These are phyloP conservation scores for Cryptococcus deneoformans DNA, from an alignment of 1,284 basidiomycete genomes.

Conservation along the genomic window DNA sequence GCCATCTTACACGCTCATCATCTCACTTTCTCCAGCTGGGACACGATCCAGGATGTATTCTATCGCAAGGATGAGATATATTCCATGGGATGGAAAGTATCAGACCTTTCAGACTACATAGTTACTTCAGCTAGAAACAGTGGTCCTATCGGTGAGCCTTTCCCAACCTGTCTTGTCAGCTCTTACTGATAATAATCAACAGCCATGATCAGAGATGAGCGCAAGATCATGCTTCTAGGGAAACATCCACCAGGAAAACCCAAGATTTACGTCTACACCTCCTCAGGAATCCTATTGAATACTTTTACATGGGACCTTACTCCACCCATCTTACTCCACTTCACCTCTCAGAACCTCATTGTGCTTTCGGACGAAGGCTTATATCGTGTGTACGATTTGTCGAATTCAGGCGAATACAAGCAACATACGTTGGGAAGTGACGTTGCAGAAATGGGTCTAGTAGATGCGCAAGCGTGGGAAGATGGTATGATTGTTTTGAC, in stretches of 20 bases:
- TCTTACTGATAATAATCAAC: background rate
- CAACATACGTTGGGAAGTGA: constrained; percentile 82
- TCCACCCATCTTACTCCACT: constrained; percentile 38
- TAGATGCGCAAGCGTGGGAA: constrained; percentile 81
- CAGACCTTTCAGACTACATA: constrained; percentile 74
- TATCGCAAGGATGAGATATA: constrained; percentile 75
- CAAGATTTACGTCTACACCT: constrained; percentile 54
- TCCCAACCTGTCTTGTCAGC: background rate
- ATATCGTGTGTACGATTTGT: constrained; percentile 83
- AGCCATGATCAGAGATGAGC: constrained; percentile 85
- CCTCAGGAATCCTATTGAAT: constrained; percentile 45
- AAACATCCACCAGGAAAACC: constrained; percentile 66
- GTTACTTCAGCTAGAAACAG: constrained; percentile 80
- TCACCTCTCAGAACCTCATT: constrained; percentile 57
- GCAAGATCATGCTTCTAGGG: constrained; percentile 73
- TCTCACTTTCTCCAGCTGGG: constrained; percentile 38
- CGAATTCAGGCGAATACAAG: constrained; percentile 68
- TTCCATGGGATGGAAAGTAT: constrained; percentile 73
- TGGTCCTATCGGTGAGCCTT: constrained; percentile 72
- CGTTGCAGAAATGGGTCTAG: constrained; percentile 77
- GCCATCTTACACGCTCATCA: too few relatives aligned
- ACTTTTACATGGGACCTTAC: constrained; percentile 52
- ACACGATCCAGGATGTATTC: constrained; percentile 51
- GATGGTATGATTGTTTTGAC: constrained; percentile 84
- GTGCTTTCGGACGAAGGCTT: constrained; percentile 89